Base-by-base conservation (phyloP, 2,329 filamentous ascomycete species). In the Daldinia sp. region DNA sequence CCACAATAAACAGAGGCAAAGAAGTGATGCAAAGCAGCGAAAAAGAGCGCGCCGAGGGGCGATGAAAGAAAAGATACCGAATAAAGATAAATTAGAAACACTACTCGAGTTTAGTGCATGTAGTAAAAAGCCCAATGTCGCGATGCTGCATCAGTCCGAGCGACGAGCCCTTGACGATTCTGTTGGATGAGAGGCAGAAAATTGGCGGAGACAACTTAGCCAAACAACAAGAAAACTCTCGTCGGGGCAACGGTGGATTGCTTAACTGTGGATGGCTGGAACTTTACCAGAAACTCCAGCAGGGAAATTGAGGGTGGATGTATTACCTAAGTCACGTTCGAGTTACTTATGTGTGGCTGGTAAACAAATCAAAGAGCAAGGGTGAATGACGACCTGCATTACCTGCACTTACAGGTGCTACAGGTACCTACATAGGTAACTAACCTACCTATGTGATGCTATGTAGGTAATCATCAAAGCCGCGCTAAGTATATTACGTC, bases 201-300 rank as follows among this genome's bases (percentile, higher is more conserved):
- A 70, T 70, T 70, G 72, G 68, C 74, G 69, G 65, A 72, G 68
- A 71, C 61, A 68, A 71, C 53, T 42, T 59, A 65, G 64, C 70
- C 70, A 75, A 76, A 76, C 72, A 76, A 76, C 73, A 76, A 73
- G 71, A 75, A 75, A 73, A 67, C 64, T 71, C 75, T 76, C 68
- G 74, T 75, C 75, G 69, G 75, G 75, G 75, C 75, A 76, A 76
- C 75, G 65, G 72, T 64, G 70, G 69, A 73, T 61, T 63, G 69
- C 55, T 63, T 37, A 54, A 46, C 42, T 64, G 54, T 65, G 65
- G 64, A 61, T 64, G 63, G 42, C 60, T 63, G 33, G 55, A 23
- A 60, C 26, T 33, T 33, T 33, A 50, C 20, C 44, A 15, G 35
- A 7, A 37, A 37, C 35, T 37, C 35, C 10, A 9, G 20, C 7